A percentile compares a stretch with the other conserved stretches of the same genome.
Evolutionary conservation across 1,284 basidiomycete genomes (phyloP).

Genomic region (Boletus smithii): DNA sequence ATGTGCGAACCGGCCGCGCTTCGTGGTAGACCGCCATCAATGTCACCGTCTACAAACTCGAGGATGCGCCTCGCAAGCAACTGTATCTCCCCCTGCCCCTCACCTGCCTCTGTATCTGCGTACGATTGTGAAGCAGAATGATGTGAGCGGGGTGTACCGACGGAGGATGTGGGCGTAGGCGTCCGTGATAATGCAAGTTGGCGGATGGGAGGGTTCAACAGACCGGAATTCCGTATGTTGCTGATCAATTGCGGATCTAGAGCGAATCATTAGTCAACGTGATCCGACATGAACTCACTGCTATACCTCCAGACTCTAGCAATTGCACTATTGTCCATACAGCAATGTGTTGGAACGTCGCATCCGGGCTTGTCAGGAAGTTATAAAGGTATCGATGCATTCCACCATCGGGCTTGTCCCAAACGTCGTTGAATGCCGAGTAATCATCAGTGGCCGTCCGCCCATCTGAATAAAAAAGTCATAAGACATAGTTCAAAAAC

Average conservation of each 20-base stretch:
- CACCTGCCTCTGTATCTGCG: constrained; percentile 77
- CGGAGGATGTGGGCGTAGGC: constrained; percentile 66
- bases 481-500: neutral
- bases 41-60: constrained; percentile 76
- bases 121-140: constrained; percentile 67
- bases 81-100: constrained; percentile 86
- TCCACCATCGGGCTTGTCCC: constrained; percentile 97
- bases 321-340: constrained; percentile 99
- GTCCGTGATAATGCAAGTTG: constrained; percentile 75
- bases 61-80: constrained; percentile 80
- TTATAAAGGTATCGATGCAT: constrained; percentile 94
- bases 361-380: constrained; percentile 91
- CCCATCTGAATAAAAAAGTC: constrained; percentile 50
- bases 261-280: neutral
- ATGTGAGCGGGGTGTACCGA: constrained; percentile 72
- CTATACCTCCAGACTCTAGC: constrained; percentile 84
- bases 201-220: constrained; percentile 82
- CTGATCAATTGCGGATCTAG: constrained; percentile 83
- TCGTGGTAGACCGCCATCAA: constrained; percentile 54
- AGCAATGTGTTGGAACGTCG: constrained; percentile 99
- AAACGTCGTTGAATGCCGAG: constrained; percentile 95
- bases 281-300: neutral
- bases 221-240: constrained; percentile 81
- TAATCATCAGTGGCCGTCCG: constrained; percentile 89
- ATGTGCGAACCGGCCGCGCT: constrained; percentile 62